Percentiles rank a stretch among this genome's conserved stretches.
These are phyloP conservation scores for Neonectria magnoliae DNA, from an alignment of 2,329 filamentous ascomycete species.

Conservation along the genomic window DNA sequence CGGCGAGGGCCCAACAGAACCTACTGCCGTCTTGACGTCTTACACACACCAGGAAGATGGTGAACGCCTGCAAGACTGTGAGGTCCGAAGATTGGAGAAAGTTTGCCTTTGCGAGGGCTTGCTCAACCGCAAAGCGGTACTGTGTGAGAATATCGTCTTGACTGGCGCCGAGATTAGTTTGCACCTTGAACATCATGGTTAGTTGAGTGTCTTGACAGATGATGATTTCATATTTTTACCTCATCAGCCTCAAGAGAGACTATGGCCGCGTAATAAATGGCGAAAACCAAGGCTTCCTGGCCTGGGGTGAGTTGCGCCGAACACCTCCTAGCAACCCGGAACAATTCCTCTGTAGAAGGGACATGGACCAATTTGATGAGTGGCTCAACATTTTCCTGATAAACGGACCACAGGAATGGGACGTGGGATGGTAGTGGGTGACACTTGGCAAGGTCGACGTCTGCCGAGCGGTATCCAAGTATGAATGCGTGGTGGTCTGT, in stretches of 20 bases:
- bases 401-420: slow-evolving; percentile 74
- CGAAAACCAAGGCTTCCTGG: slow-evolving; percentile 71
- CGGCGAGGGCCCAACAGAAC: slow-evolving; percentile 69
- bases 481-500: slow-evolving; percentile 76
- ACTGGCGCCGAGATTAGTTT: slow-evolving; percentile 54
- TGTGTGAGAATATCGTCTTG: slow-evolving; percentile 57
- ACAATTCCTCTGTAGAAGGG: slow-evolving; percentile 69
- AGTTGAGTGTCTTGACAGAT: slow-evolving; percentile 7
- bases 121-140: slow-evolving; percentile 65
- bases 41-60: slow-evolving; percentile 64
- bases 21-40: slow-evolving; percentile 59
- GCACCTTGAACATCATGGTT: slow-evolving; percentile 29
- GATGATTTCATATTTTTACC: slow-evolving; percentile 49
- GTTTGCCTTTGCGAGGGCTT: slow-evolving; percentile 66
- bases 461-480: slow-evolving; percentile 77
- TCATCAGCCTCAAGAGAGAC: slow-evolving; percentile 69
- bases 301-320: slow-evolving; percentile 65
- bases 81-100: slow-evolving; percentile 68
- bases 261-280: slow-evolving; percentile 68
- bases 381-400: slow-evolving; percentile 78
- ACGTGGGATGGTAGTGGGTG: slow-evolving; percentile 75
- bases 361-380: slow-evolving; percentile 77
- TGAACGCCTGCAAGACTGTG: slow-evolving; percentile 66
- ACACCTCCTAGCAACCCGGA: slow-evolving; percentile 69
- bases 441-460: slow-evolving; percentile 70